Evolutionary conservation across 2,329 filamentous ascomycete genomes (phyloP).

Genomic region (Curvularia sp.): DNA sequence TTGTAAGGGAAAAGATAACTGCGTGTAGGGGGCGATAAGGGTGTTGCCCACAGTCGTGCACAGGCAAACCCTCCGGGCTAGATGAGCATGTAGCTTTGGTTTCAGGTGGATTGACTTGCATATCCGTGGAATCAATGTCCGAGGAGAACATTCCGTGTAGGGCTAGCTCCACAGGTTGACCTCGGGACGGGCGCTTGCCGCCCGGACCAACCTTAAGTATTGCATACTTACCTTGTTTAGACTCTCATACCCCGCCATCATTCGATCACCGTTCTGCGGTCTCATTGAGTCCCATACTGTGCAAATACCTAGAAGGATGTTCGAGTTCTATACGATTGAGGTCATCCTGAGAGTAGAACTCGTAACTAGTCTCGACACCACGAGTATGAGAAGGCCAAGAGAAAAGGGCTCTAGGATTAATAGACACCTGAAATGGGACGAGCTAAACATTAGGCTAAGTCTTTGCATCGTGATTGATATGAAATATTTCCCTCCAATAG

Average conservation of each 20-base stretch:
- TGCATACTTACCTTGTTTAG: neutral
- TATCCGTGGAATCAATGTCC: neutral
- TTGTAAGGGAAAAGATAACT: neutral
- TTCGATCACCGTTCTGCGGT: neutral
- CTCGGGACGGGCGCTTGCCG: neutral
- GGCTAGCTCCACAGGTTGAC: neutral
- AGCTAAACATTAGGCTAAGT: neutral
- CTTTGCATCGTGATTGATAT: neutral
- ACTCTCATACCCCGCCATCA: neutral
- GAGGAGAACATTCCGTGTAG: neutral
- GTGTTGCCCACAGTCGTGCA: neutral
- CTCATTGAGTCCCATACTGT: neutral
- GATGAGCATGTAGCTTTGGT: neutral
- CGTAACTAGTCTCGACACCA: neutral
- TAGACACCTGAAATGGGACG: neutral
- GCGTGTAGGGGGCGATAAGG: neutral
- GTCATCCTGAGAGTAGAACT: neutral
- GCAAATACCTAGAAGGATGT: neutral
- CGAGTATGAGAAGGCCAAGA: neutral
- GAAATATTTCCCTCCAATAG: neutral
- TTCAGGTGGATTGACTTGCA: neutral
- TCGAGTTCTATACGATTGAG: neutral
- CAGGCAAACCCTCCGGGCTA: neutral
- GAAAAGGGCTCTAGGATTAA: neutral
- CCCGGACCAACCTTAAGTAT: neutral